Evolutionary conservation across 2,329 filamentous ascomycete genomes (phyloP).

Genomic region (Meredithiella fracta): DNA sequence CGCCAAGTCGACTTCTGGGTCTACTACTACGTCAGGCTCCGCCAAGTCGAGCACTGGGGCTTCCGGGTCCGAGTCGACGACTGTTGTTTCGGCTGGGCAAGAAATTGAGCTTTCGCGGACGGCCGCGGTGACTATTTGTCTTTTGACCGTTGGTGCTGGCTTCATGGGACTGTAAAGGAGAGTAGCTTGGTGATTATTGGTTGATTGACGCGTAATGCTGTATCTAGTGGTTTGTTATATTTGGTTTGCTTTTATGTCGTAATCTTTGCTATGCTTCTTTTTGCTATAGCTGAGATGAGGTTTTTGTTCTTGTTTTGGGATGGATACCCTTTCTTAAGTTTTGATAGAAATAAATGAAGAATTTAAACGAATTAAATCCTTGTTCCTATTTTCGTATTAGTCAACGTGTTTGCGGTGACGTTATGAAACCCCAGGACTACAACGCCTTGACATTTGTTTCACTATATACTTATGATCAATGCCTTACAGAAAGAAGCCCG

Average conservation of each 20-base stretch:
- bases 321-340: neutral
- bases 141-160: slow-evolving; percentile 13
- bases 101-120: slow-evolving; percentile 10
- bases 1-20: neutral
- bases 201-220: neutral
- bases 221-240: neutral
- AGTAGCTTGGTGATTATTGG: neutral
- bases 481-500: neutral
- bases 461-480: neutral
- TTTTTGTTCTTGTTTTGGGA: neutral
- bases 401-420: neutral
- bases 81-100: slow-evolving; percentile 5
- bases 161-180: slow-evolving; percentile 11
- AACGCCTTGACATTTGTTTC: neutral
- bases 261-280: neutral
- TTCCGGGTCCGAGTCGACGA: neutral
- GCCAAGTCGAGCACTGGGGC: too few species aligned
- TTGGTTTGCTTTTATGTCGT: neutral
- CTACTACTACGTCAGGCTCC: too few species aligned
- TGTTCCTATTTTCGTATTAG: neutral
- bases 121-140: slow-evolving; percentile 10
- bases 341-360: neutral
- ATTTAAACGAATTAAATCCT: neutral
- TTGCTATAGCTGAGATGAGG: neutral
- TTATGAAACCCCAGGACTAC: neutral